Percentiles rank a stretch among this genome's conserved stretches.
Evolutionary conservation across 139 green algal genomes (phyloP).

Genomic region (Picochlorum costavermella): DNA sequence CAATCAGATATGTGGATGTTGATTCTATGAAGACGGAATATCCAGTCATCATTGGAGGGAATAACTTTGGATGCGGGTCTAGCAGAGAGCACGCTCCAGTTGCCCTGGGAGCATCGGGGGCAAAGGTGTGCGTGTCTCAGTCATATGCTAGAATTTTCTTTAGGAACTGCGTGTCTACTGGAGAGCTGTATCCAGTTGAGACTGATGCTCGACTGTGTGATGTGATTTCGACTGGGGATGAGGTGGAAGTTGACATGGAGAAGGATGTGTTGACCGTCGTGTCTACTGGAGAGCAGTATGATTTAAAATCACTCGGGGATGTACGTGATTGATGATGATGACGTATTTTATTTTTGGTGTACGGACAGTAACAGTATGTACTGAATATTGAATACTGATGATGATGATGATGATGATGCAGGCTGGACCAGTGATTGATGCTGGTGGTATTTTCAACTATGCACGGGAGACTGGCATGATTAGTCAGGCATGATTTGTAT

Average conservation of each 20-base stretch:
- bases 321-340: conserved; percentile 28
- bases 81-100: conserved; percentile 89
- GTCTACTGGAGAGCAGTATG: conserved; percentile 69
- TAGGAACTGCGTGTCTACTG: conserved; percentile 90
- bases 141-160: conserved; percentile 96
- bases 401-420: conserved; percentile 24
- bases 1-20: conserved; percentile 57
- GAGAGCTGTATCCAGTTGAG: conserved; percentile 86
- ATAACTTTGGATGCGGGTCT: conserved; percentile 93
- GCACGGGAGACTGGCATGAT: conserved; percentile 84
- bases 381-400: too few relatives aligned
- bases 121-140: conserved; percentile 71
- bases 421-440: conserved; percentile 88
- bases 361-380: too few relatives aligned
- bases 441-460: conserved; percentile 90
- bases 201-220: conserved; percentile 72
- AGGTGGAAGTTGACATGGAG: conserved; percentile 90
- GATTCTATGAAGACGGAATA: conserved; percentile 89
- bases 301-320: conserved; percentile 73
- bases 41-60: conserved; percentile 79
- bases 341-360: too few relatives aligned
- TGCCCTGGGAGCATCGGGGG: conserved; percentile 73
- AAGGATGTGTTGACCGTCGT: conserved; percentile 69
- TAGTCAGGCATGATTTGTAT: too few relatives aligned
- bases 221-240: conserved; percentile 60